Evolutionary conservation across 2,329 filamentous ascomycete species (phyloP).

Genomic region (Fusarium pseudoanthophilum): DNA sequence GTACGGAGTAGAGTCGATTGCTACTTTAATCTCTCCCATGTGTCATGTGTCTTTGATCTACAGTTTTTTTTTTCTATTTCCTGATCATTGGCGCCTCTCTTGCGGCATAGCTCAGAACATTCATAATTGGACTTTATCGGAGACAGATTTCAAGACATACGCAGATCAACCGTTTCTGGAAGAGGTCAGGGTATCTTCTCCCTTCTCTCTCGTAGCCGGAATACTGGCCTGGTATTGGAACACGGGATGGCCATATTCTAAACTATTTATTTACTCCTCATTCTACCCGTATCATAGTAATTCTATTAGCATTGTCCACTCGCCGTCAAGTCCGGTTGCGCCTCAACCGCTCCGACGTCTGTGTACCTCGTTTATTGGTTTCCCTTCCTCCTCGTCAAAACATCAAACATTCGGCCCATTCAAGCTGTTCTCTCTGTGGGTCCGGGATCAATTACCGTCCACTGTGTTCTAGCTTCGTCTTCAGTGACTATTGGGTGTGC

Average conservation of each 20-base stretch:
- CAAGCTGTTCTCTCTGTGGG: slow-evolving; percentile 33
- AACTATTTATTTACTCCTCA: not conserved
- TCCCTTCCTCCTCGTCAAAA: slow-evolving; percentile 33
- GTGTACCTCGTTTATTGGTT: slow-evolving; percentile 35
- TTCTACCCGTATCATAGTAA: not conserved
- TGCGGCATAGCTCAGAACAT: not conserved
- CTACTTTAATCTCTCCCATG: not conserved
- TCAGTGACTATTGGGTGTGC: not conserved
- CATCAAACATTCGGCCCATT: slow-evolving; percentile 34
- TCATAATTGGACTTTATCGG: not conserved
- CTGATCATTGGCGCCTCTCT: not conserved
- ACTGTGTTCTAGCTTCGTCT: slow-evolving; percentile 6
- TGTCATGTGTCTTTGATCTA: not conserved
- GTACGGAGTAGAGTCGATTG: not conserved
- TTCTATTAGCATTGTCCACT: slow-evolving; percentile 17
- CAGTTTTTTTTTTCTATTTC: not conserved
- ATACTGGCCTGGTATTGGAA: not conserved
- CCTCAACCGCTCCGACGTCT: slow-evolving; percentile 41
- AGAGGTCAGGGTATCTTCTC: not conserved
- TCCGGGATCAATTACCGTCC: slow-evolving; percentile 18
- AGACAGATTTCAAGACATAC: slow-evolving; percentile 23
- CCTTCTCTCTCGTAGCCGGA: slow-evolving; percentile 6
- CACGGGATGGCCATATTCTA: not conserved
- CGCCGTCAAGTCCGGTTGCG: slow-evolving; percentile 28
- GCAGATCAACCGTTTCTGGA: slow-evolving; percentile 12